Evolutionary conservation across 192 early-diverging fungal species (phyloP).

Genomic region (Coemansia sp.): DNA sequence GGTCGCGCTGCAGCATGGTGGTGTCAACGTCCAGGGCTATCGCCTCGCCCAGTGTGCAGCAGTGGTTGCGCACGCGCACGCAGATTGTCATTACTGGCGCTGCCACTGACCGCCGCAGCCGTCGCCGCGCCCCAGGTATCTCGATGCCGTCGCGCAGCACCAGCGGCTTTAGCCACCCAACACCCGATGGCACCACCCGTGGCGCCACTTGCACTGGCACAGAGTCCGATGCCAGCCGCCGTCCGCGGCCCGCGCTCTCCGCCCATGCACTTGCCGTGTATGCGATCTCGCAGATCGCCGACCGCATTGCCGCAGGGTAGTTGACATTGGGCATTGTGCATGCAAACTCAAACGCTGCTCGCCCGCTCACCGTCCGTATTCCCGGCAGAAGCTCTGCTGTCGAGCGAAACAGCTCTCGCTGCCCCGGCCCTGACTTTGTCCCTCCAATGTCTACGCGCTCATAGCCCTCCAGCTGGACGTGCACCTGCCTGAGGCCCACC

Average conservation of each 20-base stretch:
- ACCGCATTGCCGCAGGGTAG: conserved; percentile 47
- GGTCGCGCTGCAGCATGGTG: conserved; percentile 50
- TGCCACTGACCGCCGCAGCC: conserved; percentile 36
- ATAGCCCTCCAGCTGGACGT: conserved; percentile 49
- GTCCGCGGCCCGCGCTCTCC: conserved; percentile 13
- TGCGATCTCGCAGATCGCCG: conserved; percentile 47
- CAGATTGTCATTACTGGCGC: conserved; percentile 53
- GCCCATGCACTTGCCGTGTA: conserved; percentile 37
- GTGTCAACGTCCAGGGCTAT: conserved; percentile 48
- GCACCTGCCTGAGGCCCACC: conserved; percentile 36
- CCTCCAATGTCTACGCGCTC: conserved; percentile 43
- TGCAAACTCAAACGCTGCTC: conserved; percentile 33
- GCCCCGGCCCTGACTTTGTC: conserved; percentile 29
- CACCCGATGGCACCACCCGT: conserved; percentile 42
- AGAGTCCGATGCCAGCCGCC: conserved; percentile 21
- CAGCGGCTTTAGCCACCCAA: conserved; percentile 54
- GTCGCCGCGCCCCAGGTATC: conserved; percentile 31
- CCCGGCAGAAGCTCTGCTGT: conserved; percentile 36
- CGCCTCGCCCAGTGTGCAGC: conserved; percentile 50
- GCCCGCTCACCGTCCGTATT: conserved; percentile 6
- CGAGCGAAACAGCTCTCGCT: conserved; percentile 30
- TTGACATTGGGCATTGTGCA: conserved; percentile 53
- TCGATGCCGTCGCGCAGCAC: conserved; percentile 52
- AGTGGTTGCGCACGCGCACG: conserved; percentile 53
- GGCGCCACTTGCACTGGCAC: conserved; percentile 42